Base-by-base conservation (phyloP, 225 moss, liverwort and hornwort genomes). In the Anthoceros angustus region DNA sequence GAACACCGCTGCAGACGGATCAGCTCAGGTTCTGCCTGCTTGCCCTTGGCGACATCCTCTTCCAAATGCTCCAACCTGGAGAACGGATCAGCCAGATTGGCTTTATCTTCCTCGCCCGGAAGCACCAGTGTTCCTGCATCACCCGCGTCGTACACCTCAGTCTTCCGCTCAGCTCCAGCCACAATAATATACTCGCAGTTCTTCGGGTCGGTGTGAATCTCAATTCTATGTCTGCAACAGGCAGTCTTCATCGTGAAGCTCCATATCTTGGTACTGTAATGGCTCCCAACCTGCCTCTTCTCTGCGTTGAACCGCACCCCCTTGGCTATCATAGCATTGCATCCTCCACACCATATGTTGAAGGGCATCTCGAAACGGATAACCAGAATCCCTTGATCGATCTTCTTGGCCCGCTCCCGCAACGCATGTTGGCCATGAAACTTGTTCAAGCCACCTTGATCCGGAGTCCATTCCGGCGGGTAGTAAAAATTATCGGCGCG, bases 231-330 rank as follows among this genome's bases (percentile, higher is more conserved):
- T 64, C 83, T 84, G 75, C 98, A 98, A 74, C 92, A 98, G 5
- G 89, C 82, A 64, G 87, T 92, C 83, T 87, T 89, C 92, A 98
- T 98, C 74, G 84, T 92, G 86, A 98, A 92, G 78, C 92, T 98
- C 98, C 98, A 98, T 92, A 98, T 98, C 92, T 98, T 98, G 10
- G 98, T 92, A 8, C 92, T 82, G 69, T 98, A 98, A 69, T 98
- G 92, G 21, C 89, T 98, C 42, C 98, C 98, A 40, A 98, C 92
- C 86, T 89, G 89, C 78, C 92, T 98, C 82, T 98, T 98, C 69
- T 98, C 98, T 6, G 92, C 92, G 73, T 98, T 92, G 66, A 98
- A 98, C 1, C 92, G 98, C 63, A 98, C 98, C n/a, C 98, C 98
- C 77, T 98, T 89, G 40, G 92, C 98, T 68, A 98, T 98, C 98